Percentiles rank a stretch among this genome's conserved stretches.
These are phyloP conservation scores for Flaveria ramosissima DNA, from an alignment of 129 eudicot genomes.

Conservation along the genomic window DNA sequence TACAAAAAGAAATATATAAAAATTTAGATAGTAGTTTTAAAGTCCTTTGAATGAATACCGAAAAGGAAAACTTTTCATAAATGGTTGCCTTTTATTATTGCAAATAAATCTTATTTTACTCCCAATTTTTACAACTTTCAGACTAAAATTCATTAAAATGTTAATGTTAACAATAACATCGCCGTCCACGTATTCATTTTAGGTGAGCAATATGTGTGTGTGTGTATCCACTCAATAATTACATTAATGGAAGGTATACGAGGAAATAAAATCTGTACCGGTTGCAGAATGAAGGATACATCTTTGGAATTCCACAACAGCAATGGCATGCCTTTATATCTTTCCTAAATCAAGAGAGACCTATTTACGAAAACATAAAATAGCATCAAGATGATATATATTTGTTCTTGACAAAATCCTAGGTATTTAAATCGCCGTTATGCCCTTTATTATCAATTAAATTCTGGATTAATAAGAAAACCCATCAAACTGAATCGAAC, in stretches of 20 bases:
- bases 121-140: too few species aligned
- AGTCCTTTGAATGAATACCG: too few species aligned
- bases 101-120: too few species aligned
- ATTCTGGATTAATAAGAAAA: background rate
- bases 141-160: too few species aligned
- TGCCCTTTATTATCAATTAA: background rate
- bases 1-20: too few species aligned
- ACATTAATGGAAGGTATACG: background rate
- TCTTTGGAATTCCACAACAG: constrained; percentile 35
- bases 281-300: constrained; percentile 27
- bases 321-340: background rate
- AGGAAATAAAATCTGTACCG: constrained; percentile 25
- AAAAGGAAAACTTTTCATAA: too few species aligned
- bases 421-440: background rate
- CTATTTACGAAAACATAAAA: background rate
- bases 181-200: background rate
- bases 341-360: background rate
- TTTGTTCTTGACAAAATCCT: background rate
- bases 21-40: too few species aligned
- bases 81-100: too few species aligned
- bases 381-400: too few species aligned
- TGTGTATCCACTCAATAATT: background rate
- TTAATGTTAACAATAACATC: too few species aligned
- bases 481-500: background rate
- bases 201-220: too few species aligned